phyloP scores from a whole-genome alignment of 2,329 filamentous ascomycete species.

The Magnaporthales sp. region DNA sequence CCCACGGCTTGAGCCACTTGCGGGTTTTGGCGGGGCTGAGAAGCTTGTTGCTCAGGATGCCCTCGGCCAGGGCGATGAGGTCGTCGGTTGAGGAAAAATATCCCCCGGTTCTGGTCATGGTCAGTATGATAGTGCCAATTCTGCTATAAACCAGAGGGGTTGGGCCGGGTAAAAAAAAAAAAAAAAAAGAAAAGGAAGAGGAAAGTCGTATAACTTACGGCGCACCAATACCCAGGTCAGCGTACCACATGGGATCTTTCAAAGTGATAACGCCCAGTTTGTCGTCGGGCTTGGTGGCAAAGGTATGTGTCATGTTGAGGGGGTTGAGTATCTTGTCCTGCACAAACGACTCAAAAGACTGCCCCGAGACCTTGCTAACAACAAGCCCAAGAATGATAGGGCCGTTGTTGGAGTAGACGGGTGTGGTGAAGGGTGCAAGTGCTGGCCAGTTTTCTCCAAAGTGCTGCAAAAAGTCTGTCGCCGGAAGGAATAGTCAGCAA shows the following conservation, averaged over 20 bases:
- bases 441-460: conserved; percentile 25
- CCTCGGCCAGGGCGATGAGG: conserved; percentile 29
- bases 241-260: conserved; percentile 24
- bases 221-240: conserved; percentile 23
- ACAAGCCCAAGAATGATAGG: conserved; percentile 34
- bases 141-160: not conserved
- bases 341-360: conserved; percentile 28
- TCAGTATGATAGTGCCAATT: not conserved
- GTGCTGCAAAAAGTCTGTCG: conserved; percentile 16
- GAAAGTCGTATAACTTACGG: conserved; percentile 17
- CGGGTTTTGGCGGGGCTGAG: conserved; percentile 28
- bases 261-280: conserved; percentile 25
- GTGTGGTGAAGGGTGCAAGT: conserved; percentile 32
- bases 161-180: not conserved
- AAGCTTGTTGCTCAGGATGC: conserved; percentile 31
- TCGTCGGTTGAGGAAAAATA: conserved; percentile 17
- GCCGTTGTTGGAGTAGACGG: conserved; percentile 40
- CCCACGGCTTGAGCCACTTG: conserved; percentile 34
- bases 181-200: no score
- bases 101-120: conserved; percentile 4
- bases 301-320: conserved; percentile 31
- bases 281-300: conserved; percentile 22
- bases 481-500: not conserved
- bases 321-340: conserved; percentile 29
- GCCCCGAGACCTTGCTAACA: conserved; percentile 33